Percentiles rank a stretch among this genome's conserved stretches.
Evolutionary conservation across 2,329 filamentous ascomycete species (phyloP).

Genomic region (Bertia moriformis): DNA sequence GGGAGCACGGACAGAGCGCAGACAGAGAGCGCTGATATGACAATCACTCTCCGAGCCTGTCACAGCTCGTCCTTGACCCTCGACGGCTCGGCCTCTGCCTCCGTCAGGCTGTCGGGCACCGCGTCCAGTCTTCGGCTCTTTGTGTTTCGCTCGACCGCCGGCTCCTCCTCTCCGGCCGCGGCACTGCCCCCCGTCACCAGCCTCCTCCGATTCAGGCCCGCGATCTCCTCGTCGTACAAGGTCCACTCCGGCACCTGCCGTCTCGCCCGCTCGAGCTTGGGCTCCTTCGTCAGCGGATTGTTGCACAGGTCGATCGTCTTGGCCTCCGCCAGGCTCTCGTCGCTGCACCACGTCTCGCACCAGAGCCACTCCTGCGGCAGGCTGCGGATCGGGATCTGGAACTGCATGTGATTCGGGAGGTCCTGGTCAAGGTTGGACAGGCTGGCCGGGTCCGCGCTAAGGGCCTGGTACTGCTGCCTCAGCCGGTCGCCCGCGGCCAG

Average conservation of each 20-base stretch:
- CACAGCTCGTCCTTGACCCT: no score
- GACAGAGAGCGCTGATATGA: no score
- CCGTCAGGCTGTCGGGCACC: no score
- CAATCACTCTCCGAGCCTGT: no score
- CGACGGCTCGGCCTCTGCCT: no score
- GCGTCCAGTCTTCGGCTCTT: background rate
- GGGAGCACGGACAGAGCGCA: no score
- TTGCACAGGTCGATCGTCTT: slow-evolving; percentile 96
- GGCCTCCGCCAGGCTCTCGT: slow-evolving; percentile 64
- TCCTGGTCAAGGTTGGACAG: slow-evolving; percentile 91
- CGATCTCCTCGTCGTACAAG: slow-evolving; percentile 87
- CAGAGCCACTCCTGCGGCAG: slow-evolving; percentile 95
- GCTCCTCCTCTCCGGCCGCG: slow-evolving; percentile 5
- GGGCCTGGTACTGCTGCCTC: slow-evolving; percentile 81
- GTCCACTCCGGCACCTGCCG: slow-evolving; percentile 96
- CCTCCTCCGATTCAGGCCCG: slow-evolving; percentile 35
- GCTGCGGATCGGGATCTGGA: slow-evolving; percentile 77
- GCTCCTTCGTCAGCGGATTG: slow-evolving; percentile 94
- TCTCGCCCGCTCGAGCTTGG: slow-evolving; percentile 79
- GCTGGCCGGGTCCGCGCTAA: slow-evolving; percentile 74
- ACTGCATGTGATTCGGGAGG: slow-evolving; percentile 96
- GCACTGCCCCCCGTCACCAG: slow-evolving; percentile 12
- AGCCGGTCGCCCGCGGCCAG: slow-evolving; percentile 84
- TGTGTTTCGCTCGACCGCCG: slow-evolving; percentile 5
- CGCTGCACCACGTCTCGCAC: slow-evolving; percentile 98